Evolutionary conservation across 139 green algal species (phyloP).

Genomic region (Microglena sp.): DNA sequence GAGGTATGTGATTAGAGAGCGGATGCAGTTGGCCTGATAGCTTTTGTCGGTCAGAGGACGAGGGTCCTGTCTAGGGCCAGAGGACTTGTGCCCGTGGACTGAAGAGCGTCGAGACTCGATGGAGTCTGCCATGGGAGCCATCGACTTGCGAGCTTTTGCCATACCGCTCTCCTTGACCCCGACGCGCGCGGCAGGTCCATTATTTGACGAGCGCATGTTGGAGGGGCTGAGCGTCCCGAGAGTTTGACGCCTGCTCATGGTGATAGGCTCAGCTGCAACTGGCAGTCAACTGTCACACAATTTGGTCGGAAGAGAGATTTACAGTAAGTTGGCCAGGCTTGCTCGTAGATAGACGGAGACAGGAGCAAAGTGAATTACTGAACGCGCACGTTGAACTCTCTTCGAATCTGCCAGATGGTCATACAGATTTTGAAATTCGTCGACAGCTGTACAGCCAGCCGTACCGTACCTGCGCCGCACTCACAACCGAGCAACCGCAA

Average conservation of each 20-base stretch:
- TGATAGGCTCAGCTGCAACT: too few relatives aligned
- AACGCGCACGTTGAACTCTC: too few relatives aligned
- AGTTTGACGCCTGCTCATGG: constrained; percentile 56
- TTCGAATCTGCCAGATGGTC: too few relatives aligned
- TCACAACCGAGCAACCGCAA: too few relatives aligned
- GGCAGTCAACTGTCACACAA: too few relatives aligned
- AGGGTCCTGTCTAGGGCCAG: constrained; percentile 57
- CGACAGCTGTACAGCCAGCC: too few relatives aligned
- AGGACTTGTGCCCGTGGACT: constrained; percentile 40
- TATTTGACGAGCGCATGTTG: constrained; percentile 32
- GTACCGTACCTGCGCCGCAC: too few relatives aligned
- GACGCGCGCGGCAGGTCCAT: constrained; percentile 21
- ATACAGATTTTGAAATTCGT: too few relatives aligned
- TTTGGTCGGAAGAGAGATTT: too few relatives aligned
- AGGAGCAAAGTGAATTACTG: too few relatives aligned
- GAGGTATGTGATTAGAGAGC: constrained; percentile 73
- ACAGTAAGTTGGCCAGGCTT: too few relatives aligned
- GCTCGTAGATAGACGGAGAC: too few relatives aligned
- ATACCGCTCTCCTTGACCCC: constrained; percentile 26
- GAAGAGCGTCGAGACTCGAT: constrained; percentile 30
- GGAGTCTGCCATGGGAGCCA: constrained; percentile 25
- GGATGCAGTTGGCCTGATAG: constrained; percentile 61
- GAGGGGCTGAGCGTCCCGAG: constrained; percentile 50
- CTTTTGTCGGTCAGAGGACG: constrained; percentile 65
- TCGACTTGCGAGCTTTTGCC: constrained; percentile 29